These are phyloP conservation scores for Simplicillium aogashimaense DNA, from an alignment of 2,329 filamentous ascomycete species.

Conservation along the genomic window DNA sequence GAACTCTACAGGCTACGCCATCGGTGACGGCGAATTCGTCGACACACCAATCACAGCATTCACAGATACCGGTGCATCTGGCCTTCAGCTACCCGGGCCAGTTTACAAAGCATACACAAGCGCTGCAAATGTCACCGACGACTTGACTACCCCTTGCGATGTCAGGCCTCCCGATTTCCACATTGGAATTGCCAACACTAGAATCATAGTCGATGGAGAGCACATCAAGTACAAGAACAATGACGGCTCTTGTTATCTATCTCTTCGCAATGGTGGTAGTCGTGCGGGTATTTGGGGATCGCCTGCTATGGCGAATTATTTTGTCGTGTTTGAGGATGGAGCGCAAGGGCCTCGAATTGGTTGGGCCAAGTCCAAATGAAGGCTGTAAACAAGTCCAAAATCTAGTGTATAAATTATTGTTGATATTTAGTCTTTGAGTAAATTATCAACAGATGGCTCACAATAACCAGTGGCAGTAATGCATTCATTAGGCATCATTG, in stretches of 20 bases:
- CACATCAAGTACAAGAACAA: not conserved
- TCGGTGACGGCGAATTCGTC: not conserved
- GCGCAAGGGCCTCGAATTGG: slow-evolving; percentile 1
- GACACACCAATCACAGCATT: not conserved
- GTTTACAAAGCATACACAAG: not conserved
- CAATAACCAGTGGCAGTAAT: no score
- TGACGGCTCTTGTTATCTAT: not conserved
- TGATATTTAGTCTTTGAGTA: no score
- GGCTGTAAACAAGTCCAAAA: no score
- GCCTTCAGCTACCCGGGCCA: not conserved
- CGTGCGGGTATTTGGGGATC: not conserved
- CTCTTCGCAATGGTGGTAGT: not conserved
- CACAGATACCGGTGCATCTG: not conserved
- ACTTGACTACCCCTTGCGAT: not conserved
- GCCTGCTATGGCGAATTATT: slow-evolving; percentile 1
- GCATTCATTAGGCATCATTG: no score
- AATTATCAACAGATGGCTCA: no score
- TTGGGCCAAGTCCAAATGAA: slow-evolving; percentile 2
- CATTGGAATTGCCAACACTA: not conserved
- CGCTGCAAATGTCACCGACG: not conserved
- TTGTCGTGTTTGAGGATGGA: slow-evolving; percentile 4
- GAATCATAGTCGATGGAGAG: not conserved
- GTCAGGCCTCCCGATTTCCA: not conserved
- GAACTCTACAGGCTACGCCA: not conserved
- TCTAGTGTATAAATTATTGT: no score